A percentile compares a stretch with the other conserved stretches of the same genome.
These are phyloP conservation scores for Cadophora luteo-olivacea DNA, from an alignment of 2,329 filamentous ascomycete genomes.

Conservation along the genomic window DNA sequence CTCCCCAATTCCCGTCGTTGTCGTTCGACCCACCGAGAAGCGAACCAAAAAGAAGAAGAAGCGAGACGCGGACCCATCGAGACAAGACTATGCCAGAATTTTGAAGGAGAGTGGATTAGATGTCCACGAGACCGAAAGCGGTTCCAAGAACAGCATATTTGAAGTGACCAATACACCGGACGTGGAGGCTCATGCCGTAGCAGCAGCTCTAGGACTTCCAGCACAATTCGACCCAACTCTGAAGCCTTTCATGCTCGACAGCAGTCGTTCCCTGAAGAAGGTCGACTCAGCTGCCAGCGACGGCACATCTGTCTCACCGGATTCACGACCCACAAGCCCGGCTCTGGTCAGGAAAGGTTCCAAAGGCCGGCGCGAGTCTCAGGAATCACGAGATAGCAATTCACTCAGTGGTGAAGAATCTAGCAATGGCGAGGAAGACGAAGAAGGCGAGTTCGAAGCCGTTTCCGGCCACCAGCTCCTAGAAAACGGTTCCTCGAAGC, in stretches of 20 bases:
- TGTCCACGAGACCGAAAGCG: conserved; percentile 43
- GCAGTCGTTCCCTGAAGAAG: conserved; percentile 32
- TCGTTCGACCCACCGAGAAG: conserved; percentile 73
- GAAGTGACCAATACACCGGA: conserved; percentile 50
- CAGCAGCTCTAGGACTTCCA: conserved; percentile 66
- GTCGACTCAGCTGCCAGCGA: conserved; percentile 40
- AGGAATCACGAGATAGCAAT: conserved; percentile 35
- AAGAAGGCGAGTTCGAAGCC: conserved; percentile 45
- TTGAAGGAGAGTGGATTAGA: conserved; percentile 60
- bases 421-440: conserved; percentile 47
- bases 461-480: conserved; percentile 40
- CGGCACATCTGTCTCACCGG: conserved; percentile 37
- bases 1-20: conserved; percentile 76
- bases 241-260: conserved; percentile 56
- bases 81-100: conserved; percentile 70
- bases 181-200: conserved; percentile 69
- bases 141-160: conserved; percentile 34
- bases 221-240: conserved; percentile 69
- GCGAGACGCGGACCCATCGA: conserved; percentile 66
- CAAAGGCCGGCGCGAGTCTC: conserved; percentile 38
- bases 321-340: conserved; percentile 44
- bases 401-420: conserved; percentile 46
- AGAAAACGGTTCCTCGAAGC: conserved; percentile 31
- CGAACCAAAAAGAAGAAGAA: conserved; percentile 76
- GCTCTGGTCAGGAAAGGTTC: conserved; percentile 52